A percentile compares a stretch with the other conserved stretches of the same genome.
Conservation (phyloP, 2,329 filamentous ascomycete species). For the Aureobasidium namibiae region DNA sequence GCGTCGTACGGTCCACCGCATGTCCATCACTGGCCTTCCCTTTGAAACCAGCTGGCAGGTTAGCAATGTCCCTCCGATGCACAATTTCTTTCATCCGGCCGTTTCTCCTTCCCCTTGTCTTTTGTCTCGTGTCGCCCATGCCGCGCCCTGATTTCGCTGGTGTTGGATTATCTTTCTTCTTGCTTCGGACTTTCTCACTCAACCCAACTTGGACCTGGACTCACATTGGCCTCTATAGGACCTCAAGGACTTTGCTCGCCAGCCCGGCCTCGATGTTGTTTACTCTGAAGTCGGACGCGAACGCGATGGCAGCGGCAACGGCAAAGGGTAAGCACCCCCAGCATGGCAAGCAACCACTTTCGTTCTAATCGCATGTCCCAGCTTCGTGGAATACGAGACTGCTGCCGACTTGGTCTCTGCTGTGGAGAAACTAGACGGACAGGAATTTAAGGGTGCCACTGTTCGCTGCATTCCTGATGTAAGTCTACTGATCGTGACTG, state of each 20-base stretch:
- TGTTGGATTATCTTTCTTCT: constrained; percentile 10
- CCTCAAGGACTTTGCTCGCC: constrained; percentile 97
- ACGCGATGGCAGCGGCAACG: constrained; percentile 55
- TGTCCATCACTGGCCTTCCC: constrained; percentile 96
- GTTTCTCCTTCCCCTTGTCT: neutral
- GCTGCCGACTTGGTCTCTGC: constrained; percentile 80
- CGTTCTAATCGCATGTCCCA: constrained; percentile 30
- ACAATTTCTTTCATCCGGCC: neutral
- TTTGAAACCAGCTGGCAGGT: constrained; percentile 99
- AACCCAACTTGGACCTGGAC: constrained; percentile 48
- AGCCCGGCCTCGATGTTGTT: constrained; percentile 93
- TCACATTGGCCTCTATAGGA: constrained; percentile 84
- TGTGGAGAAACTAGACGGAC: constrained; percentile 87
- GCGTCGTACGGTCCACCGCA: constrained; percentile 87
- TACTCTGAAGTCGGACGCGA: constrained; percentile 95
- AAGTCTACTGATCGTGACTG: constrained; percentile 26
- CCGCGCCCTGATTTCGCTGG: neutral
- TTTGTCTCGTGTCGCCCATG: constrained; percentile 4
- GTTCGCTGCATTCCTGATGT: constrained; percentile 87
- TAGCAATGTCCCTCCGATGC: constrained; percentile 48
- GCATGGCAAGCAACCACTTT: too few species aligned
- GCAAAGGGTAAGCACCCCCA: constrained; percentile 62
- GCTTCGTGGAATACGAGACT: constrained; percentile 97
- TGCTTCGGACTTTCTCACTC: constrained; percentile 33
- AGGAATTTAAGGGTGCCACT: constrained; percentile 82